Base-by-base conservation (phyloP, 2,329 filamentous ascomycete genomes). In the Cryphonectria nitschkei region DNA sequence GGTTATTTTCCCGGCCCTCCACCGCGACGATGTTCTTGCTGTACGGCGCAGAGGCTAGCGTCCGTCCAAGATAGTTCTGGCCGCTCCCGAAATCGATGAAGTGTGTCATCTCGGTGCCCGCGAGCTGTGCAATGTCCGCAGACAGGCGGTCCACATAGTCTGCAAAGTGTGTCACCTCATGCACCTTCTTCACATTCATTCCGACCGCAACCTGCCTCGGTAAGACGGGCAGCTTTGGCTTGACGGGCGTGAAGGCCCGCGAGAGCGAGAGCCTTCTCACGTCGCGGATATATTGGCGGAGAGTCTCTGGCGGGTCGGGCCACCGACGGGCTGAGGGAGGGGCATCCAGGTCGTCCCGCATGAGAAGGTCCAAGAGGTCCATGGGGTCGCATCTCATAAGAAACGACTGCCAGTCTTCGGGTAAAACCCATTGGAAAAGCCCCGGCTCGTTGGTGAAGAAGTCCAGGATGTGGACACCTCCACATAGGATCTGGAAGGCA, bases 71-170 rank as follows among this genome's bases (percentile, higher is more conserved):
- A 77, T 99, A 99, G 78, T 98, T 98, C 80, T 98, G 95, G 0
- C 96, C 96, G 68, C 94, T 97, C 39, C 96, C 96, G 80, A 98
- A 97, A 81, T 99, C 96, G 65, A 98, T 91, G 71, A 97, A 90
- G 82, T 98, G 95, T 0, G 94, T 93, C 72, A 98, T 90, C 19
- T 85, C 81, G 64, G 84, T 81, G 0, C 84, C 83, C 58, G 91
- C 86, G 1, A 88, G 82, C 1, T 83, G 78, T 3, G 88, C 85
- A 34, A 97, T 86, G 39, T 87, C 85, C 68, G 82, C 81, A 0
- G 88, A 85, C 13, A 91, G 82, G 3, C 82, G 77, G 65, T 93
- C 87, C 67, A 98, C 88, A 76, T 95, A 98, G 73, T 88, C 88
- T n/a, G 95, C 92, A 77, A 98, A 98, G 77, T 96, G 90, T 72